Evolutionary conservation across 768 basidiomycete genomes (phyloP).

Genomic region (Tephrocybe rancida): DNA sequence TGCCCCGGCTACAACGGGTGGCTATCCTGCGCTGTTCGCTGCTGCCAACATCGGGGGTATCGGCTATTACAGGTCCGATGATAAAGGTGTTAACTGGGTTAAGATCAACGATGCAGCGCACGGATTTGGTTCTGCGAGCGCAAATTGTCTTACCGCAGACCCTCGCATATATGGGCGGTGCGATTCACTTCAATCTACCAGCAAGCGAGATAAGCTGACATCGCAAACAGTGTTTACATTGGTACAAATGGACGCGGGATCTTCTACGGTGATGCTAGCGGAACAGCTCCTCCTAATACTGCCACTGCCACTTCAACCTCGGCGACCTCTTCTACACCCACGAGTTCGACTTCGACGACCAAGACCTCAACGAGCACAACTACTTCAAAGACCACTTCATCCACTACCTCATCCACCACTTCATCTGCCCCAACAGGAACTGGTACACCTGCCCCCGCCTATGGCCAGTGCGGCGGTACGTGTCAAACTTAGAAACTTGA

Average conservation of each 20-base stretch:
- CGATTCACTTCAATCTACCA: neutral
- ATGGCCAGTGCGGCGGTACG: slow-evolving; percentile 47
- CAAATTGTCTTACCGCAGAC: slow-evolving; percentile 54
- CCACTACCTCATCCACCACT: slow-evolving; percentile 21
- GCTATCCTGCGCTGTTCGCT: slow-evolving; percentile 57
- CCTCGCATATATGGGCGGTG: slow-evolving; percentile 57
- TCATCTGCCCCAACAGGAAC: slow-evolving; percentile 32
- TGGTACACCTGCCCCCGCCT: slow-evolving; percentile 27
- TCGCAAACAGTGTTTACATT: slow-evolving; percentile 50
- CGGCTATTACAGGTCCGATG: slow-evolving; percentile 60
- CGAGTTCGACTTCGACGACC: slow-evolving; percentile 20
- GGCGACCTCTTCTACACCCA: slow-evolving; percentile 19
- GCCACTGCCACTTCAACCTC: slow-evolving; percentile 23
- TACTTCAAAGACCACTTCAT: slow-evolving; percentile 14
- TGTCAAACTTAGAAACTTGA: neutral
- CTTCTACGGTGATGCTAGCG: slow-evolving; percentile 49
- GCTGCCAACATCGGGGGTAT: slow-evolving; percentile 52
- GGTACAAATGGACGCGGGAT: slow-evolving; percentile 64
- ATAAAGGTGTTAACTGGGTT: slow-evolving; percentile 57
- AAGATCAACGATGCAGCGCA: slow-evolving; percentile 59
- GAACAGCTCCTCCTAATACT: slow-evolving; percentile 29
- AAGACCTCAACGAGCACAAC: slow-evolving; percentile 16
- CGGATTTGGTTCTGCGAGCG: slow-evolving; percentile 54
- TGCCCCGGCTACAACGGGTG: slow-evolving; percentile 46
- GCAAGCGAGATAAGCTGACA: neutral